A percentile compares a stretch with the other conserved stretches of the same genome.
These are phyloP conservation scores for Zalaria sp. DNA, from an alignment of 2,329 filamentous ascomycete species.

Conservation along the genomic window DNA sequence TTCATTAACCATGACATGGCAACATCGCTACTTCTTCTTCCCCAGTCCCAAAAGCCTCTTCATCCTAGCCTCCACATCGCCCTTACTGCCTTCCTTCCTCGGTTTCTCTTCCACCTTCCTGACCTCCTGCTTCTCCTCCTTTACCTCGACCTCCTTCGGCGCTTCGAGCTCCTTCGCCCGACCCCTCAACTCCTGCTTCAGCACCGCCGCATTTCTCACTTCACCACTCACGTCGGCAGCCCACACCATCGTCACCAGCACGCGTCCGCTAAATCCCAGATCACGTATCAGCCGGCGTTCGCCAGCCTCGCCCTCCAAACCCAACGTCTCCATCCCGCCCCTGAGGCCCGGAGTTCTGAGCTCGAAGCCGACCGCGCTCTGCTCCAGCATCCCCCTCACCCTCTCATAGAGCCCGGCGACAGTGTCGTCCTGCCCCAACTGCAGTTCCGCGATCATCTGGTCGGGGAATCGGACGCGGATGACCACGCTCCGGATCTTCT, in stretches of 20 bases:
- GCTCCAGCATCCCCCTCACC: slow-evolving; percentile 56
- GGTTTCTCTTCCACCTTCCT: slow-evolving; percentile 29
- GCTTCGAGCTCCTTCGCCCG: slow-evolving; percentile 46
- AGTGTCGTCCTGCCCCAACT: slow-evolving; percentile 54
- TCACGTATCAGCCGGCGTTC: slow-evolving; percentile 49
- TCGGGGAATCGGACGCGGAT: slow-evolving; percentile 83
- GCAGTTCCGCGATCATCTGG: slow-evolving; percentile 61
- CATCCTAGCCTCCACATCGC: slow-evolving; percentile 30
- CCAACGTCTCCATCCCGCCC: slow-evolving; percentile 28
- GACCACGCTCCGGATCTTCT: slow-evolving; percentile 51
- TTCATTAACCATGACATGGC: no score
- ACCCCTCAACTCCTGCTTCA: slow-evolving; percentile 44
- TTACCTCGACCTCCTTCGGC: slow-evolving; percentile 41
- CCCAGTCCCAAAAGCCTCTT: slow-evolving; percentile 60
- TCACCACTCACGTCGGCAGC: slow-evolving; percentile 44
- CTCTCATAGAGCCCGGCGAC: slow-evolving; percentile 60
- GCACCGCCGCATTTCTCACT: slow-evolving; percentile 41
- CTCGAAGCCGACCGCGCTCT: slow-evolving; percentile 50
- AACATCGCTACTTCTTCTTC: slow-evolving; percentile 43
- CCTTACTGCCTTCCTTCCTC: slow-evolving; percentile 12
- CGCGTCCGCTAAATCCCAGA: slow-evolving; percentile 54
- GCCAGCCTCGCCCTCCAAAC: slow-evolving; percentile 24
- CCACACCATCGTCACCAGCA: slow-evolving; percentile 68
- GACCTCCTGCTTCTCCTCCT: slow-evolving; percentile 1
- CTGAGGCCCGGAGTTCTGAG: slow-evolving; percentile 50